These are phyloP conservation scores for Claviceps sorghi DNA, from an alignment of 2,329 filamentous ascomycete genomes.

Conservation along the genomic window DNA sequence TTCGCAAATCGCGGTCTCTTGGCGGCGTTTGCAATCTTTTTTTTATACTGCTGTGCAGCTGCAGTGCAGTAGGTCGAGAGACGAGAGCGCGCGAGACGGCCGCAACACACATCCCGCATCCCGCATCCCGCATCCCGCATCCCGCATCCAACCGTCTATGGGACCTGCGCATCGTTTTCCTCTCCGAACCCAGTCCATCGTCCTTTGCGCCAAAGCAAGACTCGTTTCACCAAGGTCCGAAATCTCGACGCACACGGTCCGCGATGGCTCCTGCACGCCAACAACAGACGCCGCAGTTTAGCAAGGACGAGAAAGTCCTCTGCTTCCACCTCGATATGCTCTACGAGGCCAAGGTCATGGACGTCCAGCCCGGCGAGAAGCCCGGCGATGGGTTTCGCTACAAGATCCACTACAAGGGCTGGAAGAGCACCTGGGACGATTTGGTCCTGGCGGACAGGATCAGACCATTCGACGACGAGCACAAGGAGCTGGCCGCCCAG, in stretches of 20 bases:
- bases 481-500: conserved; percentile 71
- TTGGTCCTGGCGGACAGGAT: conserved; percentile 92
- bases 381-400: conserved; percentile 62
- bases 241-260: background rate
- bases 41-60: background rate
- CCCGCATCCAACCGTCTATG: background rate
- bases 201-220: background rate
- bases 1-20: background rate
- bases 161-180: background rate
- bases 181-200: background rate
- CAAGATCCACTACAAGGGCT: conserved; percentile 96
- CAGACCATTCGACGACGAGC: conserved; percentile 87
- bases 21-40: background rate
- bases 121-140: background rate
- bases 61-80: background rate
- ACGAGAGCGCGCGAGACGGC: background rate
- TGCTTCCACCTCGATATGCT: conserved; percentile 97
- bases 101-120: background rate
- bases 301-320: conserved; percentile 82
- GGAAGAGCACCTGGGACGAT: conserved; percentile 99
- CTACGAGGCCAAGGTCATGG: conserved; percentile 92
- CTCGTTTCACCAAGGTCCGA: background rate
- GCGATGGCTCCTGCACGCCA: conserved; percentile 29
- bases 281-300: conserved; percentile 32
- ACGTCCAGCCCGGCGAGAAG: conserved; percentile 56